Evolutionary conservation across 2,329 filamentous ascomycete genomes (phyloP), one percentile per base, ranked within the genome.

Genomic region (Thielaviopsis euricoi): DNA sequence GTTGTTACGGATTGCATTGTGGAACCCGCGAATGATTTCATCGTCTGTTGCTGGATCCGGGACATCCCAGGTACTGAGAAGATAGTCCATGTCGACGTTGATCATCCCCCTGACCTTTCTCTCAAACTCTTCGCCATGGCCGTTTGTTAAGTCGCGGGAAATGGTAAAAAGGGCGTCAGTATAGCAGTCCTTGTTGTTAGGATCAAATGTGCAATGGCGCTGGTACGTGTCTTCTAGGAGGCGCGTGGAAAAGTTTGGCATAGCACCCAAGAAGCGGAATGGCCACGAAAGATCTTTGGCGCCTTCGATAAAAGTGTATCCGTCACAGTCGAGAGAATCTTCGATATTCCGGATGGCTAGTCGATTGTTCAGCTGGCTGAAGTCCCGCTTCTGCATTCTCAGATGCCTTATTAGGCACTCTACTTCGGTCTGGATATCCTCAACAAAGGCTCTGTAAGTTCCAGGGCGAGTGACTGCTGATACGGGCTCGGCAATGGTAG

Each of bases 341-440:
- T 69, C 65, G 50, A 71, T 57, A 1, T 63, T 63, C 49, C 68
- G 65, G 10, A 60, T 61, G 12, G 60, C 61, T 21, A 66, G 58
- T 29, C 56, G 52, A 12, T 66, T 62, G 6, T 63, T 61, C 6
- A 71, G 64, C 46, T 71, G 69, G 15, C 62, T 58, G 22, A 19
- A 63, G 61, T 62, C 68, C 65, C n/a, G 68, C 65, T 46, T 63
- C 66, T 65, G 55, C 49, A 63, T 63, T n/a, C 60, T 59, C 40
- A 62, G 62, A 49, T 59, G 58, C n/a, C 59, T 33, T 61, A 68
- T 74, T 55, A 70, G 68, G 55, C 64, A 75, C 63, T 78, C 73
- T 1, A 77, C 67, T 62, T 79, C 76, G 46, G 70, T 70, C 58
- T 74, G 70, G 25, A 77, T 68, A 61, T 79, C 75, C 59, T 79